Evolutionary conservation across 1,139 yeast genomes (phyloP), one percentile per base, ranked within the genome.

Genomic region (Lodderomyces beijingensis): DNA sequence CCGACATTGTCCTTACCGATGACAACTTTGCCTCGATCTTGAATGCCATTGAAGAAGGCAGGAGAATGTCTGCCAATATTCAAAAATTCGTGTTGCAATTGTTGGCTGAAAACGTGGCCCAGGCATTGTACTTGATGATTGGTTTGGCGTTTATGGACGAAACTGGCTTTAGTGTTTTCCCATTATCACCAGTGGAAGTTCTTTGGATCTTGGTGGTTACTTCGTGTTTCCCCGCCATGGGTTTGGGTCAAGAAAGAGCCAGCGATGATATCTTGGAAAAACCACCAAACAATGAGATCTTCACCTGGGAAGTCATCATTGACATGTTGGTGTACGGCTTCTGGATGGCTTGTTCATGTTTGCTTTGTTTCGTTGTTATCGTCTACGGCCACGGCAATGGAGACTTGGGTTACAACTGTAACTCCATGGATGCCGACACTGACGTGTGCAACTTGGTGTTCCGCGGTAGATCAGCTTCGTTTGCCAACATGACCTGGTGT

Each of bases 1-100:
- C 96, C 4, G 98, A 91, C 57, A 91, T 91, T 96, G 91, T 91
- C 35, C 68, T 91, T 39, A 89, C 95, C 3, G 96, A 91, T 59
- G 97, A 91, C 59, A 96, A 89, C 54, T 89, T 91, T 59, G 79
- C 93, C 34, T 88, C 97, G 1, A 91, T 91, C 44, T 66, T 91
- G 43, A 79, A 77, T 47, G 97, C 97, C 2, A 89, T 83, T 43
- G 89, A 82, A 57, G 93, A 84, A 55, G 93, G 93, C 19, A 70
- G 93, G 47, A 70, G 91, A 50, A 84, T 84, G 88, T 71, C 85
- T 35, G 77, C 79, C 34, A 84, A 84, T 50, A 83, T 84, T 47
- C 88, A 83, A 55, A 83, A 84, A 53, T 84, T 84, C 49, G 87
- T 82, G n/a, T 69, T 83, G 39, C 93, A 84, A 55, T 63, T 84